Base-by-base conservation (phyloP, 805 yeast genomes). In the Metschnikowia hibisci region DNA sequence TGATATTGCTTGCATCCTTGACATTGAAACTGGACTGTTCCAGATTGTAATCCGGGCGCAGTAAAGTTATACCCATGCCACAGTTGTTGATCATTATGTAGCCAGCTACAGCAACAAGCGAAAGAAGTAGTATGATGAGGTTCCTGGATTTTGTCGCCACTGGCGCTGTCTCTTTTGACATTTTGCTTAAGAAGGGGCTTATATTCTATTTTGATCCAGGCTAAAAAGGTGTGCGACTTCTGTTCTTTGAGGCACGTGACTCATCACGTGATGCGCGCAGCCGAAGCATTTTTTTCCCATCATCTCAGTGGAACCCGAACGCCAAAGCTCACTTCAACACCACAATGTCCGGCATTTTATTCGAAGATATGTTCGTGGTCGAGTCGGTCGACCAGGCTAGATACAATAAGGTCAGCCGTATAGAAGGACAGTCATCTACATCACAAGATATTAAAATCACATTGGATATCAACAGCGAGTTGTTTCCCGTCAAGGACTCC, bases 301-400 rank as follows among this genome's bases (percentile, higher is more conserved):
- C 42, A 33, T 39, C 42, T 32, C 41, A n/a, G n/a, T n/a, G n/a
- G n/a, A n/a, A n/a, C n/a, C n/a, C n/a, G n/a, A n/a, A n/a, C n/a
- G n/a, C n/a, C n/a, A n/a, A 29, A 27, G 25, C 34, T 3, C 39
- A 4, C 44, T 14, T 25, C 31, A 44, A 33, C 39, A 23, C 44
- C 39, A 54, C 39, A 47, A 69, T 69, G 74, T 67, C 74, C 63
- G 84, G 59, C 41, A 84, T 91, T 29, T 77, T 93, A 52, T 93
- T 93, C 64, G 97, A 93, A 66, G 98, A 91, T 67, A 82, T 90
- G 60, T 93, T 91, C 71, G 80, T 80, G 50, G 82, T 93, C 56
- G 82, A 84, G 48, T 81, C 90, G 33, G 82, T 87, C 38, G 98
- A 91, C 61, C 67, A 83, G 27, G 96, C 87, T 37, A 81, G 96